Percentiles rank a stretch among this genome's conserved stretches.
Evolutionary conservation across 2,329 filamentous ascomycete genomes (phyloP).

Genomic region (Uncinocarpus reesii): DNA sequence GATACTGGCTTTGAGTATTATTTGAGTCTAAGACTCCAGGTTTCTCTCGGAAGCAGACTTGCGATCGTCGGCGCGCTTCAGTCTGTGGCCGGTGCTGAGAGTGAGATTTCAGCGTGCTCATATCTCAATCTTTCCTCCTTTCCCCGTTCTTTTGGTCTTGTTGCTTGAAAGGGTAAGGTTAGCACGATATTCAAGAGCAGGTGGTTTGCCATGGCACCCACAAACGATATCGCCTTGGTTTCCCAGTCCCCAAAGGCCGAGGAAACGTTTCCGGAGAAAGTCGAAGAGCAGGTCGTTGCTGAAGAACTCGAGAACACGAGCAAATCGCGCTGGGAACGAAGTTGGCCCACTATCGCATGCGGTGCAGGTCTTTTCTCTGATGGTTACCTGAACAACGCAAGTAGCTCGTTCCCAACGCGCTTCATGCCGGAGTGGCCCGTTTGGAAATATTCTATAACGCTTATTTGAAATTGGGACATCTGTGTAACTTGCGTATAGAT

Average conservation of each 20-base stretch:
- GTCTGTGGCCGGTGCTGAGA: too few species aligned
- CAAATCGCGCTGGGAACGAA: constrained; percentile 43
- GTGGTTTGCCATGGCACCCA: constrained; percentile 1
- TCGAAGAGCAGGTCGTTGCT: neutral
- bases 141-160: neutral
- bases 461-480: neutral
- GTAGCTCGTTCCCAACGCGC: constrained; percentile 16
- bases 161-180: neutral
- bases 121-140: too few species aligned
- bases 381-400: constrained; percentile 79
- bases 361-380: constrained; percentile 85
- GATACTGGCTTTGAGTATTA: too few species aligned
- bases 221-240: neutral
- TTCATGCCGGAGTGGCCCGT: neutral
- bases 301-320: constrained; percentile 9
- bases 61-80: too few species aligned
- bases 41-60: too few species aligned
- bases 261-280: neutral
- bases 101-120: too few species aligned
- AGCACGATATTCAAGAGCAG: neutral
- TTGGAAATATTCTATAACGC: neutral
- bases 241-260: neutral
- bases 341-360: constrained; percentile 72
- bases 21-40: too few species aligned
- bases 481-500: constrained; percentile 40